These are phyloP conservation scores for Neopestalotiopsis sp. DNA, from an alignment of 2,329 filamentous ascomycete species.

Conservation along the genomic window DNA sequence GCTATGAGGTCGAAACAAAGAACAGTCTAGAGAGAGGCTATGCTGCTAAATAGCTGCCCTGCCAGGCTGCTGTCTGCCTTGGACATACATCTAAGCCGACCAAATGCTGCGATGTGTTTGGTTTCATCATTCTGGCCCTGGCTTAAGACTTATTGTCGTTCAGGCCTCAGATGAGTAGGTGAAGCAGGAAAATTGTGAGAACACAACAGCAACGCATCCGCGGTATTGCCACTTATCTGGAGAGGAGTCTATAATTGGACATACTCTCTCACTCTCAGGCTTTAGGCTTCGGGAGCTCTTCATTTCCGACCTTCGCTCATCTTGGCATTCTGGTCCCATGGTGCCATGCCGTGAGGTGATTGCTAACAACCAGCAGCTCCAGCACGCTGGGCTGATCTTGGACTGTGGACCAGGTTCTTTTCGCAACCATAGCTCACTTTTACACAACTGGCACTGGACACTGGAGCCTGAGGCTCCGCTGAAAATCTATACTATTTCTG, in stretches of 20 bases:
- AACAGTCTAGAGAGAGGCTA: background rate
- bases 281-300: too few species aligned
- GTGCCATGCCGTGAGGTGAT: background rate
- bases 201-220: background rate
- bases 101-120: background rate
- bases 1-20: background rate
- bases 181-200: background rate
- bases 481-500: conserved; percentile 1
- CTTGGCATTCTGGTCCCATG: background rate
- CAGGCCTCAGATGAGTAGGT: background rate
- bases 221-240: background rate
- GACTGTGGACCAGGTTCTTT: background rate
- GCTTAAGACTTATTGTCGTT: background rate
- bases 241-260: too few species aligned
- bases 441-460: background rate
- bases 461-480: background rate
- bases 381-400: background rate
- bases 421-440: background rate
- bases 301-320: background rate
- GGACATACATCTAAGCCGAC: background rate
- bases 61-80: background rate
- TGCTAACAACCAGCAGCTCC: background rate
- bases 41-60: background rate
- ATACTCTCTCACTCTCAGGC: too few species aligned
- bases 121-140: background rate